Conservation (phyloP, 2,329 filamentous ascomycete genomes). For the Pestalotiopsis sp. region DNA sequence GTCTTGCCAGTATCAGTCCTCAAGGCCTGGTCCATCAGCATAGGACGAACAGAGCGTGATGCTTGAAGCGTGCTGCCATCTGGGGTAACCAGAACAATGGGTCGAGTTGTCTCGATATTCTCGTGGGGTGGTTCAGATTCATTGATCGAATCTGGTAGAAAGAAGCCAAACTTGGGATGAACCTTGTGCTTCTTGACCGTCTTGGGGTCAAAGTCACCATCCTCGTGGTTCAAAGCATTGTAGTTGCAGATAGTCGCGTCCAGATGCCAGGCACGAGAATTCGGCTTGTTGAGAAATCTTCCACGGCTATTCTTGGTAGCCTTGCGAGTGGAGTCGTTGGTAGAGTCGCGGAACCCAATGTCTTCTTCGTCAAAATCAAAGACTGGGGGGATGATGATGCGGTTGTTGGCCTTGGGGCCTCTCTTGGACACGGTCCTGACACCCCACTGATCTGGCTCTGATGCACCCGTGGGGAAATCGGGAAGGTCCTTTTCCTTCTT, state of each 20-base stretch:
- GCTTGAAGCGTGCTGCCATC: slow-evolving; percentile 50
- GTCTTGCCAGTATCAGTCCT: slow-evolving; percentile 25
- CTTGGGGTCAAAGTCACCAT: slow-evolving; percentile 54
- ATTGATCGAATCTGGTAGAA: slow-evolving; percentile 51
- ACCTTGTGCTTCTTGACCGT: slow-evolving; percentile 51
- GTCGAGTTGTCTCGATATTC: slow-evolving; percentile 46
- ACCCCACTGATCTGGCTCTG: slow-evolving; percentile 54
- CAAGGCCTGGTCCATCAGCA: slow-evolving; percentile 31
- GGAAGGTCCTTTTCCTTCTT: slow-evolving; percentile 29
- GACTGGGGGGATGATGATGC: slow-evolving; percentile 52
- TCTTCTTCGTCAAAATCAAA: slow-evolving; percentile 55
- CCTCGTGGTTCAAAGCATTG: slow-evolving; percentile 51
- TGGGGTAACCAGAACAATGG: slow-evolving; percentile 52
- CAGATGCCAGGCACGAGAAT: slow-evolving; percentile 55
- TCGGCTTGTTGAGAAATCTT: slow-evolving; percentile 56
- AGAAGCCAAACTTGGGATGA: slow-evolving; percentile 57
- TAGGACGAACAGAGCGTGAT: slow-evolving; percentile 41
- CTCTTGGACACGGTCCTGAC: slow-evolving; percentile 49
- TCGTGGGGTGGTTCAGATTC: slow-evolving; percentile 41
- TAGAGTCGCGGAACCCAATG: slow-evolving; percentile 62
- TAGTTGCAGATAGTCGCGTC: slow-evolving; percentile 57
- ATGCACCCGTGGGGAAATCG: slow-evolving; percentile 40
- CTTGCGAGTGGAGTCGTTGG: slow-evolving; percentile 56
- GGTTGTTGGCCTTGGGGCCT: slow-evolving; percentile 49
- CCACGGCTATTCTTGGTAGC: slow-evolving; percentile 56